Evolutionary conservation across 2,329 filamentous ascomycete species (phyloP), one percentile per base, ranked within the genome.

Genomic region (Hypoxylon rubiginosum): DNA sequence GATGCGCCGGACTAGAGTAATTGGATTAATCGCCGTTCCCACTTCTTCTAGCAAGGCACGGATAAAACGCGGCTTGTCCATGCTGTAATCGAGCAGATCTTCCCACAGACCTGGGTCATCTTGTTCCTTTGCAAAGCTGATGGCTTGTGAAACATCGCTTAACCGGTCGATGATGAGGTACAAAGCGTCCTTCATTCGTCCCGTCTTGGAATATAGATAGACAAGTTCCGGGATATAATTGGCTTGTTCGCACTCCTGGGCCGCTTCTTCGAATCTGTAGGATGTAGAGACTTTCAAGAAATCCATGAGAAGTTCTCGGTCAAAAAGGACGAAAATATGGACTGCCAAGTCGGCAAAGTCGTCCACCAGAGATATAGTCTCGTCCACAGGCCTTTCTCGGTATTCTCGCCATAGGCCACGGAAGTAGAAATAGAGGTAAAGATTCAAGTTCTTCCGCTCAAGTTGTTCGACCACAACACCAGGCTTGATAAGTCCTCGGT

Each of bases 51-150:
- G 87, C 3, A 99, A 83, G 0, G 92, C 94, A 11, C 93, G 91
- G 71, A 99, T 98, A 80, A 99, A 99, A 43, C 89, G 89, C 0
- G 96, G 96, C 76, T 97, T 97, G 80, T 97, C 94, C 96, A 99
- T 98, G 66, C 92, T 95, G 79, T 98, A 98, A 72, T 95, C 90
- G 5, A 99, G 87, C 7, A 99, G 85, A 74, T 98, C 94, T 69
- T 97, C 92, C 96, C 96, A 99, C 0, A 99, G 85, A 72, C 97
- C 94, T 0, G 91, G 90, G 73, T 97, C 94, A 68, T 96, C 90
- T 76, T 98, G 94, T 67, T 94, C 91, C 78, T 97, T 97, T 58
- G 94, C 94, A 74, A 99, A 99, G 1, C 91, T 87, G 71, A 99
- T 99, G 8, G 96, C 96, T 71, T 96, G 94, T 53, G 91, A 91